Percentiles rank a stretch among this genome's conserved stretches.
Evolutionary conservation across 2,329 filamentous ascomycete species (phyloP).

Genomic region (Paraphoma sp.): DNA sequence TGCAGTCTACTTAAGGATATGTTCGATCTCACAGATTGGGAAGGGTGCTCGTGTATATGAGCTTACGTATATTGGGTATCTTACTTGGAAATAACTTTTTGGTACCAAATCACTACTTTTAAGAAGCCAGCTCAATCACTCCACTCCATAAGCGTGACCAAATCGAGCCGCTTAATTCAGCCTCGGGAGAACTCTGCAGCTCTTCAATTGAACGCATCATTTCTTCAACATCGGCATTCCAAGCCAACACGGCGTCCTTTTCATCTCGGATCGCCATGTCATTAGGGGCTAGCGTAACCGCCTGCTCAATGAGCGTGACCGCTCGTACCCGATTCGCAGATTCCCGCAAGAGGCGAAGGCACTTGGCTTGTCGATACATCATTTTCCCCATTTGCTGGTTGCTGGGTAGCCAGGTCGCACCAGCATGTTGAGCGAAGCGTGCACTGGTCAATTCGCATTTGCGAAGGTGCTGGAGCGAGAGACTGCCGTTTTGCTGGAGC

Average conservation of each 20-base stretch:
- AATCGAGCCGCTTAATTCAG: background rate
- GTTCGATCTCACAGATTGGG: too few species aligned
- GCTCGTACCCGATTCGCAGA: conserved; percentile 16
- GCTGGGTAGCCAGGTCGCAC: conserved; percentile 30
- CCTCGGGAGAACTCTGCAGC: background rate
- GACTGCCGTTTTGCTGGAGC: conserved; percentile 20
- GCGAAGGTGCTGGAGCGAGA: conserved; percentile 20
- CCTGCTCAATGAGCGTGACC: conserved; percentile 23
- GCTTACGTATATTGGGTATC: too few species aligned
- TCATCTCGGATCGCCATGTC: conserved; percentile 27
- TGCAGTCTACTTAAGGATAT: too few species aligned
- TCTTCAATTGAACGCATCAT: conserved; percentile 4
- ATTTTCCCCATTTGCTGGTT: conserved; percentile 32
- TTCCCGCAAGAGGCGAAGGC: conserved; percentile 23
- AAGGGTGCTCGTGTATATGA: too few species aligned
- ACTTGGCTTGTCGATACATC: conserved; percentile 30
- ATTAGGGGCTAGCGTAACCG: conserved; percentile 20
- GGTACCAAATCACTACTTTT: background rate
- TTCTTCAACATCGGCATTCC: conserved; percentile 25
- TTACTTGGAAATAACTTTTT: too few species aligned
- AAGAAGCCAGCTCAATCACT: background rate
- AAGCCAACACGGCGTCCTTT: conserved; percentile 19
- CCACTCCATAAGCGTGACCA: background rate
- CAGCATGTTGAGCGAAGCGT: conserved; percentile 31
- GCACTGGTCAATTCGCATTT: conserved; percentile 30